Percentiles rank a stretch among this genome's conserved stretches.
Evolutionary conservation across 2,329 filamentous ascomycete genomes (phyloP).

Genomic region (Talaromyces sp.): DNA sequence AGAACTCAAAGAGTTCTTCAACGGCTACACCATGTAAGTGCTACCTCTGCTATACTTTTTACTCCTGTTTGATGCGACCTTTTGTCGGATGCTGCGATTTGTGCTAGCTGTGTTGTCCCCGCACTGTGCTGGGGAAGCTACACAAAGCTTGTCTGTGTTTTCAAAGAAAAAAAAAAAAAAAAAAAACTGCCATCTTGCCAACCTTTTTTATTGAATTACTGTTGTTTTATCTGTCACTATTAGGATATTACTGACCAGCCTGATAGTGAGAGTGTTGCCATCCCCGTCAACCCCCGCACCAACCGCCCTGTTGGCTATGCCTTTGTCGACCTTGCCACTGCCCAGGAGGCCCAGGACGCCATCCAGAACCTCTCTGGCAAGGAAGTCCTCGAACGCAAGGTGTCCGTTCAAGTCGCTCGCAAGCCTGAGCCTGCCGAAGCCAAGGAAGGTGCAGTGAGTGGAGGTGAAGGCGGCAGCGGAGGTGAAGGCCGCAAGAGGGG

Average conservation of each 20-base stretch:
- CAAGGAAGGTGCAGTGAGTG: slow-evolving; percentile 69
- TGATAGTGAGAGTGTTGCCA: slow-evolving; percentile 92
- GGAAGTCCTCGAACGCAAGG: slow-evolving; percentile 97
- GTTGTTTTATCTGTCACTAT: not conserved
- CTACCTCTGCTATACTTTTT: not conserved
- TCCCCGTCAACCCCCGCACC: slow-evolving; percentile 98
- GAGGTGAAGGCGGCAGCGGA: slow-evolving; percentile 65
- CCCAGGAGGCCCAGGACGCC: slow-evolving; percentile 89
- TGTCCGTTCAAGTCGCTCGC: slow-evolving; percentile 96
- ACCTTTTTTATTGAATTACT: not conserved
- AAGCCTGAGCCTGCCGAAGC: slow-evolving; percentile 85
- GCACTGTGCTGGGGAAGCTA: not conserved
- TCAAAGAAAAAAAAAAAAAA: no score
- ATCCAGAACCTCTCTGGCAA: slow-evolving; percentile 94
- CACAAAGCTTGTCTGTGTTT: not conserved
- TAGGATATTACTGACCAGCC: not conserved
- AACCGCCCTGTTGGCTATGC: slow-evolving; percentile 97
- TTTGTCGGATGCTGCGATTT: not conserved
- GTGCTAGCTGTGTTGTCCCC: not conserved
- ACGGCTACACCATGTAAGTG: slow-evolving; percentile 97
- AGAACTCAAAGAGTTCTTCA: slow-evolving; percentile 99
- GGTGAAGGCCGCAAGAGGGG: slow-evolving; percentile 59
- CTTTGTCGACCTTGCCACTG: slow-evolving; percentile 95
- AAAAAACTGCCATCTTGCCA: not conserved
- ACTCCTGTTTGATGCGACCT: not conserved